phyloP scores from a whole-genome alignment of 2,329 filamentous ascomycete genomes.

The Monosporascus sp. region DNA sequence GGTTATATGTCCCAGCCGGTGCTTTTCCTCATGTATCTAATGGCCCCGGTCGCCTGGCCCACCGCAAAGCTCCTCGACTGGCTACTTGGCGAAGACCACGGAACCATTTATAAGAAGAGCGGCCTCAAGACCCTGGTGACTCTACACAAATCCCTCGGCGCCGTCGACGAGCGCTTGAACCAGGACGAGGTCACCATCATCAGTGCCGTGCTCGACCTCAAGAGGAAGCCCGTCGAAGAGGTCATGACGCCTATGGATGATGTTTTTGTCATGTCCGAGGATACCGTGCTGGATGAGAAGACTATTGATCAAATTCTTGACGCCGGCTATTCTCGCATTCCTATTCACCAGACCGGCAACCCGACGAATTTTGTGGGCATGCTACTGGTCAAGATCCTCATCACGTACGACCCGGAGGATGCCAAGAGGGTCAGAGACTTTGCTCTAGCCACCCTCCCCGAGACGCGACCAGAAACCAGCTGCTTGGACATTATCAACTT shows the following conservation, averaged over 20 bases:
- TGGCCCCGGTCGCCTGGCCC: constrained; percentile 86
- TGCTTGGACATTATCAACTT: constrained; percentile 99
- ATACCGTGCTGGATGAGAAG: constrained; percentile 84
- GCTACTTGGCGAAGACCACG: constrained; percentile 89
- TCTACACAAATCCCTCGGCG: constrained; percentile 84
- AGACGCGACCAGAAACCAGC: constrained; percentile 91
- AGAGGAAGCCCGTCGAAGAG: constrained; percentile 87
- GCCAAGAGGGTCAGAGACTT: constrained; percentile 83
- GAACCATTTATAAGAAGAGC: constrained; percentile 96
- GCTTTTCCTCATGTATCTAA: constrained; percentile 82
- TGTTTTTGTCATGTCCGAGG: constrained; percentile 94
- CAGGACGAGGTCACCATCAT: constrained; percentile 99
- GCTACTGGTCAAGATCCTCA: constrained; percentile 96
- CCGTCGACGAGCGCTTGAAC: constrained; percentile 82
- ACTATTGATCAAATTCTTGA: constrained; percentile 94
- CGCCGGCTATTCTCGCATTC: constrained; percentile 92
- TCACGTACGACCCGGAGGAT: constrained; percentile 97
- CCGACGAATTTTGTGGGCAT: constrained; percentile 89
- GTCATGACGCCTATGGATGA: constrained; percentile 99
- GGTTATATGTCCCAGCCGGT: constrained; percentile 90
- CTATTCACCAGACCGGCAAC: constrained; percentile 84
- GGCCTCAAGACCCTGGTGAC: constrained; percentile 95
- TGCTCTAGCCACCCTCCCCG: constrained; percentile 85
- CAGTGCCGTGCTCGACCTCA: constrained; percentile 90
- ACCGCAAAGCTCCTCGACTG: constrained; percentile 93